Conservation (phyloP, 2,329 filamentous ascomycete genomes). For the Epichloe sp. region DNA sequence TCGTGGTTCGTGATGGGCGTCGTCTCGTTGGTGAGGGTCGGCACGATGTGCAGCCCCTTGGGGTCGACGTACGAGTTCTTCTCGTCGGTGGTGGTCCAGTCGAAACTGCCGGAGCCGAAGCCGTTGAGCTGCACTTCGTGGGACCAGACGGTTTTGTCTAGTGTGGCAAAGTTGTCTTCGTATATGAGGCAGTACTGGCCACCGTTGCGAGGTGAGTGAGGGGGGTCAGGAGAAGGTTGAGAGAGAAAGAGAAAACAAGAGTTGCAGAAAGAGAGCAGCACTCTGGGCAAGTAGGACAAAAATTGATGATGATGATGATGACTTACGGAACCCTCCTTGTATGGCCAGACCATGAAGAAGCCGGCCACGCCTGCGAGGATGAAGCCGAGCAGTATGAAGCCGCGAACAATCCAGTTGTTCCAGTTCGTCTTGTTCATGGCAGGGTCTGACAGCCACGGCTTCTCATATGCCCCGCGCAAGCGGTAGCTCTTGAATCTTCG, state of each 20-base stretch:
- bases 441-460: conserved; percentile 25
- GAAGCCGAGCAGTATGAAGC: conserved; percentile 20
- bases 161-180: conserved; percentile 33
- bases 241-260: no score
- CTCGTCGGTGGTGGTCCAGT: conserved; percentile 38
- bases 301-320: no score
- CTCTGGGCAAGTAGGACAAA: no score
- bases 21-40: conserved; percentile 32
- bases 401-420: conserved; percentile 23
- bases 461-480: conserved; percentile 21
- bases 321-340: conserved; percentile 12
- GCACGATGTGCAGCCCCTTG: conserved; percentile 40
- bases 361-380: conserved; percentile 20
- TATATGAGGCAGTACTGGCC: conserved; percentile 35
- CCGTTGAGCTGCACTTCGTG: conserved; percentile 32
- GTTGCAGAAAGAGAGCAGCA: no score
- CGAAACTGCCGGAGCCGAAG: conserved; percentile 36
- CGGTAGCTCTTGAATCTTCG: conserved; percentile 21
- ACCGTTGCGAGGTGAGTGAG: no score
- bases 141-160: conserved; percentile 33
- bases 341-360: conserved; percentile 17
- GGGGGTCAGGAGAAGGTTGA: no score
- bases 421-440: conserved; percentile 19
- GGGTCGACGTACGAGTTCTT: conserved; percentile 34
- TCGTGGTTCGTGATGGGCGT: conserved; percentile 25